These are phyloP conservation scores for Paramyrothecium roridum DNA, from an alignment of 2,329 filamentous ascomycete genomes.

Conservation along the genomic window DNA sequence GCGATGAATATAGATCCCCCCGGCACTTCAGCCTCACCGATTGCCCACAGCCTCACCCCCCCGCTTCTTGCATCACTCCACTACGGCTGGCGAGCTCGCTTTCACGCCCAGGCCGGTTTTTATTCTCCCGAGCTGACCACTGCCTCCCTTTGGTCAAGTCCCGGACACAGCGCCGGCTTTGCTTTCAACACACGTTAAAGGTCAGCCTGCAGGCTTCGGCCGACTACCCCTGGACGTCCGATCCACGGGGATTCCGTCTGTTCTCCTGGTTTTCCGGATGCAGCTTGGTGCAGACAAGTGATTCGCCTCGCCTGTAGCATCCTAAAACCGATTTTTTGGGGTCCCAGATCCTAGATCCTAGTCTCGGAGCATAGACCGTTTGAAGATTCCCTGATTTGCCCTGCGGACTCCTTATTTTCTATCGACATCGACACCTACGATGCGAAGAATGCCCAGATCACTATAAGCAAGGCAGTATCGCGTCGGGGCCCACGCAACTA, in stretches of 20 bases:
- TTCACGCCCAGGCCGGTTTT: background rate
- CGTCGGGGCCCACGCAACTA: conserved; percentile 74
- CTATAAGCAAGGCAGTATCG: conserved; percentile 73
- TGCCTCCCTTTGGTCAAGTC: background rate
- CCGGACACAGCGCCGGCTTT: background rate
- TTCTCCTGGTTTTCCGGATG: background rate
- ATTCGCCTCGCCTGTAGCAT: background rate
- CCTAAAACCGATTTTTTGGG: background rate
- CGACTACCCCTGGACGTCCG: background rate
- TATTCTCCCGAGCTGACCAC: background rate
- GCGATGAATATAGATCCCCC: background rate
- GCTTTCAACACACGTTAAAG: background rate
- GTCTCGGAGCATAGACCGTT: background rate
- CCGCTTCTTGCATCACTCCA: background rate
- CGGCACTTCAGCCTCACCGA: background rate
- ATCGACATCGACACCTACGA: conserved; percentile 58
- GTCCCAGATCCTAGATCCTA: background rate
- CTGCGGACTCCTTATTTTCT: conserved; percentile 23
- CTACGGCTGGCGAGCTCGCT: background rate
- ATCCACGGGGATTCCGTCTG: background rate
- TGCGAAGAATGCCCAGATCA: conserved; percentile 66
- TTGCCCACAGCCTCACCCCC: background rate
- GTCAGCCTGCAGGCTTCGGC: background rate
- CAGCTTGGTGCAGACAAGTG: background rate
- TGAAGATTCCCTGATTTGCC: background rate